Evolutionary conservation across 441 rosid genomes (phyloP).

Genomic region (Melastoma candidum): DNA sequence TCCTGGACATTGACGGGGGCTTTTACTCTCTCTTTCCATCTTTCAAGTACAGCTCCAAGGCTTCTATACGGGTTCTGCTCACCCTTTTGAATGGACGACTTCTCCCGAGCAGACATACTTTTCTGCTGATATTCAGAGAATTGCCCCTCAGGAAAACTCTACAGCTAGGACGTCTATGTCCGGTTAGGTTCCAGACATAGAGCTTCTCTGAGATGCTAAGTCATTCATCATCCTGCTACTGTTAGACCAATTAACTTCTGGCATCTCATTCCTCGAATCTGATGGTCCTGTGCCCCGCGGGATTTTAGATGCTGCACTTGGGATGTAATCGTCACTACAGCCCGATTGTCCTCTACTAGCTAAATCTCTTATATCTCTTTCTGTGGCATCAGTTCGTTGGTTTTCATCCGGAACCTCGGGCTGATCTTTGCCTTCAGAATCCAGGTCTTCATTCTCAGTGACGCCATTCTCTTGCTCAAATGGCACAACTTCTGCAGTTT

Average conservation of each 20-base stretch:
- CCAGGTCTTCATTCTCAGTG: conserved; percentile 28
- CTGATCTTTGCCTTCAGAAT: conserved; percentile 33
- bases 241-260: conserved; percentile 44
- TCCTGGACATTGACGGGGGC: conserved; percentile 56
- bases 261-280: conserved; percentile 37
- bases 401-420: conserved; percentile 31
- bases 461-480: conserved; percentile 32
- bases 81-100: conserved; percentile 35
- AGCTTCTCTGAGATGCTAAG: conserved; percentile 38
- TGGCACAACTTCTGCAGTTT: conserved; percentile 22
- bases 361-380: conserved; percentile 26
- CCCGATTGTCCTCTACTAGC: conserved; percentile 37
- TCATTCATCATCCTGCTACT: conserved; percentile 33
- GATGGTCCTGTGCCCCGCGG: conserved; percentile 47
- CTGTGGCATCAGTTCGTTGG: conserved; percentile 27
- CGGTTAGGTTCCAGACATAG: conserved; percentile 40
- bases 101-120: conserved; percentile 33
- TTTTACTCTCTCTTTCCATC: conserved; percentile 91
- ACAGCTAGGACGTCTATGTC: conserved; percentile 45
- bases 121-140: conserved; percentile 38
- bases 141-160: conserved; percentile 45
- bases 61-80: conserved; percentile 74
- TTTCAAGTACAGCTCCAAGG: conserved; percentile 77
- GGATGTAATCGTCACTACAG: conserved; percentile 24
- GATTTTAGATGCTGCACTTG: conserved; percentile 46